Evolutionary conservation across 2,329 filamentous ascomycete genomes (phyloP).

Genomic region (Geosmithia flava): DNA sequence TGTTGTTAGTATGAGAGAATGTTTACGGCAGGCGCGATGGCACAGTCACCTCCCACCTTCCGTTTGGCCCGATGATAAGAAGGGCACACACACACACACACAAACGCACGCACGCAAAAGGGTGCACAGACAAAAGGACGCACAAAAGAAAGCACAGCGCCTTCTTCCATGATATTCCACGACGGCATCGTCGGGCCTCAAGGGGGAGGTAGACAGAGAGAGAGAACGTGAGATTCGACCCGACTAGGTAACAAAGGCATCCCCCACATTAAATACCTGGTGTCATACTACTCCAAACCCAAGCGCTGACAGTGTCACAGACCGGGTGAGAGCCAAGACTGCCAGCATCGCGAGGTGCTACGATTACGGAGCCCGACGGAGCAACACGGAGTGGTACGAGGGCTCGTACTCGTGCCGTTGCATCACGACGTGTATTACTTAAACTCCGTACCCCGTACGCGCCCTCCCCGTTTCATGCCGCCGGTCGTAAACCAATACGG

Average conservation of each 20-base stretch:
- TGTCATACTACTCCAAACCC: too few species aligned
- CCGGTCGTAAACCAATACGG: neutral
- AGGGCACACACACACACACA: neutral
- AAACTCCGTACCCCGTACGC: too few species aligned
- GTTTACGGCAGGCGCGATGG: neutral
- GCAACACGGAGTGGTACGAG: too few species aligned
- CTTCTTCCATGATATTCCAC: neutral
- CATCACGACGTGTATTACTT: too few species aligned
- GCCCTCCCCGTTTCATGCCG: neutral
- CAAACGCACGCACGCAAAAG: neutral
- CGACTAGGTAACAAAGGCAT: too few species aligned
- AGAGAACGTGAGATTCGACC: too few species aligned
- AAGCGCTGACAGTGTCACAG: too few species aligned
- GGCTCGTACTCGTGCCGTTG: too few species aligned
- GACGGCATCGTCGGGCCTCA: neutral
- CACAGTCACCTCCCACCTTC: neutral
- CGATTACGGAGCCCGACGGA: too few species aligned
- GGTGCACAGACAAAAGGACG: neutral
- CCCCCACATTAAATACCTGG: too few species aligned
- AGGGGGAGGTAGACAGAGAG: neutral
- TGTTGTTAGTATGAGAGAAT: neutral
- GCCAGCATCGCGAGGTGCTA: too few species aligned
- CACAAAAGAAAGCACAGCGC: neutral
- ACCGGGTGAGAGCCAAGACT: too few species aligned
- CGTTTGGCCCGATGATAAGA: neutral